Conservation (phyloP, 345 rosid species). For the Sapria himalayana region DNA sequence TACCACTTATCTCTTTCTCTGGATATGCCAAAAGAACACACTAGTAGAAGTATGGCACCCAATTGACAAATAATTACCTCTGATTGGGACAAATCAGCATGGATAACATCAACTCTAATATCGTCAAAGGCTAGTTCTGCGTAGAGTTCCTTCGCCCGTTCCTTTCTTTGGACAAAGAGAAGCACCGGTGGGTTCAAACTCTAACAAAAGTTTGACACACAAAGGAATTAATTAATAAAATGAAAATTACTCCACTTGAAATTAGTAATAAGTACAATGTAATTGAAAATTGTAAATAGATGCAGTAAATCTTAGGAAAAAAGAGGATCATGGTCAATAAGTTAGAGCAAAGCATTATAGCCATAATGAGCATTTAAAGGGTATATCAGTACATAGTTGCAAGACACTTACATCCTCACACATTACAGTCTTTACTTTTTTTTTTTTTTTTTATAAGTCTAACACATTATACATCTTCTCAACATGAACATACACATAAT, state of each 20-base stretch:
- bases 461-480: not conserved
- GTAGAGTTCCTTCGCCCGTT: slow-evolving; percentile 68
- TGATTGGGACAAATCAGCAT: slow-evolving; percentile 49
- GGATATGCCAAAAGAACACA: not conserved
- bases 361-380: not conserved
- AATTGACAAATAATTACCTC: slow-evolving; percentile 30
- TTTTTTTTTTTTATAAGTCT: not conserved
- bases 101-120: slow-evolving; percentile 63
- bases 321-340: not conserved
- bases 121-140: slow-evolving; percentile 56
- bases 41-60: not conserved
- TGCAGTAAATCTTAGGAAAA: too few relatives aligned
- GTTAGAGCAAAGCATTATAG: not conserved
- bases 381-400: not conserved
- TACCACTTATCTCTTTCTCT: not conserved
- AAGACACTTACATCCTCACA: too few relatives aligned
- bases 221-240: slow-evolving; percentile 12
- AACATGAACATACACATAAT: not conserved
- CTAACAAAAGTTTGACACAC: slow-evolving; percentile 20
- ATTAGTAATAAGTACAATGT: not conserved
- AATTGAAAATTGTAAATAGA: not conserved
- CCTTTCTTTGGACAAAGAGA: slow-evolving; percentile 80
- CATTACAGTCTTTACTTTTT: too few relatives aligned
- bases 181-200: slow-evolving; percentile 84
- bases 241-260: slow-evolving; percentile 3